Base-by-base conservation (phyloP, 2,329 filamentous ascomycete species). In the Phialophora tarda region DNA sequence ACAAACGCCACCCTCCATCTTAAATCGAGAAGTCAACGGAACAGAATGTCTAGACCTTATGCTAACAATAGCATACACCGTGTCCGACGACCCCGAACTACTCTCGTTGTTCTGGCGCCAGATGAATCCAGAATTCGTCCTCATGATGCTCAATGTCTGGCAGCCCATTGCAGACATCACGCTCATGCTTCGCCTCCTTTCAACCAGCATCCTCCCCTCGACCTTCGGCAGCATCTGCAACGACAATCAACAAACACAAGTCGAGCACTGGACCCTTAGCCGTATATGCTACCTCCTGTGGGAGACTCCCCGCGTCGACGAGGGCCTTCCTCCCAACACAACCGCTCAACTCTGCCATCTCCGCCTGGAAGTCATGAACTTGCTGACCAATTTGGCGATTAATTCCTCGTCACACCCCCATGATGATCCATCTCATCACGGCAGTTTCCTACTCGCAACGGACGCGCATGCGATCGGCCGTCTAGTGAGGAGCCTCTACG, bases 401-500 rank as follows among this genome's bases (percentile, higher is more conserved):
- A 78, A 78, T 41, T 69, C 69, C 1, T 73, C 75, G 4, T 72
- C 71, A 1, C 65, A 70, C 2, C 84, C 91, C 2, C 81, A 82
- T 24, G 86, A 89, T 21, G 91, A 88, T 72, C 87, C 90, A 66
- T 78, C 77, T 24, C 83, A 85, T 62, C 81, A 85, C 59, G 86
- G 88, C 26, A 81, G 87, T 58, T 75, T 82, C 26, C 85, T 90
- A 54, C 83, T 97, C 8, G 90, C 89, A 0, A 79, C 81, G 4
- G 90, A 95, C 75, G 84, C 85, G 2, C 86, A 85, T 48, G 88
- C 88, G 12, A 86, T 96, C 17, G 92, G 91, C 0, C 86, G 91
- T 2, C 80, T 97, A 0, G 88, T 96, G 28, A 86, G 88, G 28
- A 87, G 90, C 53, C 86, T 93, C 59, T 89, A 95, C 65, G 90